Evolutionary conservation across 148 eudicot species (phyloP).

Genomic region (Rhododendron ovatum): DNA sequence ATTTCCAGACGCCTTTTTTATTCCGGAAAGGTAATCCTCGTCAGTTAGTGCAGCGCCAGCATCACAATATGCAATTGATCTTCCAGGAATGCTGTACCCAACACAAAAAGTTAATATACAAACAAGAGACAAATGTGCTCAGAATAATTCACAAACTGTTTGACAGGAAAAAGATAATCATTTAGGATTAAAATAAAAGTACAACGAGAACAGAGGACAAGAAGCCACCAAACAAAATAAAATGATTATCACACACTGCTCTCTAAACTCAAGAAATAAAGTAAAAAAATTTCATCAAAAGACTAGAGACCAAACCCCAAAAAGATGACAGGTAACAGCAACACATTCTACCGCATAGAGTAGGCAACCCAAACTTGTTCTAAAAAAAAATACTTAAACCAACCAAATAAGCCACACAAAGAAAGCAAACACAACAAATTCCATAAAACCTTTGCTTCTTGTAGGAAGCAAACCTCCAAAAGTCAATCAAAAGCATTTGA

Average conservation of each 20-base stretch:
- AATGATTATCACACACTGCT: not conserved
- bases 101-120: conserved; percentile 3
- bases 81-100: conserved; percentile 38
- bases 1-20: conserved; percentile 32
- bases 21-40: conserved; percentile 50
- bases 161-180: not conserved
- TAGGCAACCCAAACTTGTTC: not conserved
- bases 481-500: not conserved
- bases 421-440: not conserved
- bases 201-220: not conserved
- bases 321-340: not conserved
- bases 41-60: conserved; percentile 54
- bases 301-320: not conserved
- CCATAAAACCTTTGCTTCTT: not conserved
- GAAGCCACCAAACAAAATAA: not conserved
- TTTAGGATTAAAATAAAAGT: not conserved
- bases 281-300: not conserved
- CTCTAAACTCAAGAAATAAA: not conserved
- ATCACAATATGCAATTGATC: conserved; percentile 65
- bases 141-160: not conserved
- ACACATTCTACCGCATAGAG: not conserved
- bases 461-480: not conserved
- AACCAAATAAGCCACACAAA: not conserved
- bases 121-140: not conserved
- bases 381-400: not conserved